Base-by-base conservation (phyloP, 2,329 filamentous ascomycete genomes). In the Ceratocystis diversiconidia region DNA sequence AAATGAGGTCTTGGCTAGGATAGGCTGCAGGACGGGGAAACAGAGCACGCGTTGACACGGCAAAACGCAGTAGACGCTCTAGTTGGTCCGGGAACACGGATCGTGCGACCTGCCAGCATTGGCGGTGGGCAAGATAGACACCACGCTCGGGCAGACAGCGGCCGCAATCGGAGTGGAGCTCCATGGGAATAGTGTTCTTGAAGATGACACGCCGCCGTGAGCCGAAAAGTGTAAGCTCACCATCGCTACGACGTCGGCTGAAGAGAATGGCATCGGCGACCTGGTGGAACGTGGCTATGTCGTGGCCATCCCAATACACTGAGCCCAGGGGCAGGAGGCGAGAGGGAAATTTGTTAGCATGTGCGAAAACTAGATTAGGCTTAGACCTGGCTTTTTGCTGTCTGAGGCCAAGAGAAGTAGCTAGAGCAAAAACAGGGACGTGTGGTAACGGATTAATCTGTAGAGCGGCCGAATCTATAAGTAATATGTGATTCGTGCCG, bases 181-280 rank as follows among this genome's bases (percentile, higher is more conserved):
- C 65, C 59, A 67, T 61, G 55, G 65, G 55, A 41, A 67, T 65
- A 48, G 52, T 62, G 62, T 67, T 67, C 36, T 67, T 67, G 62
- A 67, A 67, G 46, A 67, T 62, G 55, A 67, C 65, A 41, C 63
- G 65, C 25, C 65, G 65, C 15, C 62, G 55, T 4, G 52, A 48
- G 22, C 62, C 59, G 5, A 62, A 67, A 12, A 67, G 55, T 8
- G 50, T 60, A 8, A 67, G 44, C 43, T 67, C 65, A 17, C 65
- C 65, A 28, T 67, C 65, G 36, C 30, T 62, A 46, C 65, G 65
- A 36, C 65, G 65, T n/a, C 65, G 62, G 30, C 55, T 62, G 22
- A 52, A 46, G 25, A 67, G 57, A 32, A 67, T 59, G 10, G 59
- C 46, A n/a, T 30, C 36, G n/a, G 57, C 30, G 28, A 67, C 65